These are phyloP conservation scores for Camellia sinensis DNA, from an alignment of 148 eudicot species.

Conservation along the genomic window DNA sequence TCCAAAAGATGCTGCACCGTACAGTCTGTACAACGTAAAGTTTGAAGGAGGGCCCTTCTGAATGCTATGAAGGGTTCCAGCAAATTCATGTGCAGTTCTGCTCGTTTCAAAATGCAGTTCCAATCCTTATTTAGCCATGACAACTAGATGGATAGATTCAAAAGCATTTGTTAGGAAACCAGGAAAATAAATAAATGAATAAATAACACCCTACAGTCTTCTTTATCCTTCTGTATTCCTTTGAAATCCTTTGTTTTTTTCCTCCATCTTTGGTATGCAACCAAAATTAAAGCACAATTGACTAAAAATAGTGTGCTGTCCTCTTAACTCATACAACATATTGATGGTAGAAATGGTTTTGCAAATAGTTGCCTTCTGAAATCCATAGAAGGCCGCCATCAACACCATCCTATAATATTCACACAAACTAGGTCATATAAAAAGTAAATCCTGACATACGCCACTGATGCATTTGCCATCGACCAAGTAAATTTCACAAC, in stretches of 20 bases:
- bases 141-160: conserved; percentile 40
- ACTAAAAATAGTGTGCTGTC: not conserved
- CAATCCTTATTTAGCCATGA: conserved; percentile 63
- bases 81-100: conserved; percentile 82
- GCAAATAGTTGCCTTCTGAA: no score
- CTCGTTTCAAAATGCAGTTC: conserved; percentile 60
- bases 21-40: conserved; percentile 60
- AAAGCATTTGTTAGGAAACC: conserved; percentile 6
- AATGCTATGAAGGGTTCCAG: conserved; percentile 92
- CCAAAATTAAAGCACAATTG: not conserved
- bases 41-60: conserved; percentile 74
- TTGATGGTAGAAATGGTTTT: no score
- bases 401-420: not conserved
- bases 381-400: no score
- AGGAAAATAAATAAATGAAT: not conserved
- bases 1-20: conserved; percentile 78
- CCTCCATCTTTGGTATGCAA: not conserved
- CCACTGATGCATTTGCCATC: not conserved
- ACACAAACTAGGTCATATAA: not conserved
- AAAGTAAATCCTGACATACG: not conserved
- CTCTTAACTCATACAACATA: no score
- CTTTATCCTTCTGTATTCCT: not conserved
- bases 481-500: conserved; percentile 5
- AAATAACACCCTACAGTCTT: not conserved
- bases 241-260: not conserved